Evolutionary conservation across 164 flowering plant genomes (phyloP).

Genomic region (Nelumbo lutea): DNA sequence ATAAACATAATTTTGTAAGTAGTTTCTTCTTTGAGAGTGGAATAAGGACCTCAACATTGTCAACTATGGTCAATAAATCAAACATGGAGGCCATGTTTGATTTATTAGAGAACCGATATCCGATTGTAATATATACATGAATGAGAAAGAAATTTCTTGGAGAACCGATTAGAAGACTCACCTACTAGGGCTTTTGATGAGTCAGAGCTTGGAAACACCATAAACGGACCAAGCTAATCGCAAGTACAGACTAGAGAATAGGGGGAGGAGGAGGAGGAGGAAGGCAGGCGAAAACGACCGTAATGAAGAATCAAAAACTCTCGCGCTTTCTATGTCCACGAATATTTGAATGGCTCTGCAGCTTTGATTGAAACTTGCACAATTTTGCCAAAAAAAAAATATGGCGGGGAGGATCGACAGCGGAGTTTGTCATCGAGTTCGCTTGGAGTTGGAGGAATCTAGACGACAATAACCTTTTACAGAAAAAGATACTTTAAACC

Average conservation of each 20-base stretch:
- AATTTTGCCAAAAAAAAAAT: too few relatives aligned
- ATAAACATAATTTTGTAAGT: neutral
- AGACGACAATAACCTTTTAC: too few relatives aligned
- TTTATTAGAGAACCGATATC: too few relatives aligned
- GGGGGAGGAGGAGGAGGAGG: neutral
- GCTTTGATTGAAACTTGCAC: neutral
- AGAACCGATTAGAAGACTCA: neutral
- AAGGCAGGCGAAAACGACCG: neutral
- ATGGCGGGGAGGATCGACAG: too few relatives aligned
- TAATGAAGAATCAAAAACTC: neutral
- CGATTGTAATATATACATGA: too few relatives aligned
- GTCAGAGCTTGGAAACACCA: neutral
- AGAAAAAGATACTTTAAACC: too few relatives aligned
- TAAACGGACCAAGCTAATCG: too few relatives aligned
- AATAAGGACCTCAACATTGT: too few relatives aligned
- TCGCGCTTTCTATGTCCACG: neutral
- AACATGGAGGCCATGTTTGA: too few relatives aligned
- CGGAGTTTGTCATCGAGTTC: too few relatives aligned
- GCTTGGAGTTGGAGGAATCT: too few relatives aligned
- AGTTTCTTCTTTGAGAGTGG: neutral
- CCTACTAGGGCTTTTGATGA: neutral
- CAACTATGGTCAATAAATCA: too few relatives aligned
- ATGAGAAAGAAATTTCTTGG: neutral
- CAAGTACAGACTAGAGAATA: neutral
- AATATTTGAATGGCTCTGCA: neutral